phyloP scores from a whole-genome alignment of 805 yeast genomes.

The Nakazawaea populi region DNA sequence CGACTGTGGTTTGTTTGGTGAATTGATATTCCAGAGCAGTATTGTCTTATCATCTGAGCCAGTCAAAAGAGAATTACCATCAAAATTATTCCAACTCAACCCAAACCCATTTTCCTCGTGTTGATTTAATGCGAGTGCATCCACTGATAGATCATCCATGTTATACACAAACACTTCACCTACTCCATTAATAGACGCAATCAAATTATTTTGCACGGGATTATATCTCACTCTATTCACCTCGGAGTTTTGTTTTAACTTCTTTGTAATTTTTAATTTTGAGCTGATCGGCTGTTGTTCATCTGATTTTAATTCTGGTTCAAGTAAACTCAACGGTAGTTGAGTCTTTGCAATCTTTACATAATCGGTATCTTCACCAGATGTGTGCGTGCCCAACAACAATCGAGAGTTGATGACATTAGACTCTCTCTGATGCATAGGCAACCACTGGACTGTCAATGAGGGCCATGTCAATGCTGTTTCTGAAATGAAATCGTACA shows the following conservation, averaged over 20 bases:
- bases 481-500: constrained; percentile 81
- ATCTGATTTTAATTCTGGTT: constrained; percentile 18
- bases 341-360: constrained; percentile 60
- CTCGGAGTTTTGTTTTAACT: constrained; percentile 57
- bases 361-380: constrained; percentile 61
- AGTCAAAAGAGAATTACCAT: constrained; percentile 46
- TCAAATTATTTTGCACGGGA: constrained; percentile 50
- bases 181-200: constrained; percentile 63
- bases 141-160: constrained; percentile 19
- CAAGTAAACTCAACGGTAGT: constrained; percentile 38
- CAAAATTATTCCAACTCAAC: constrained; percentile 53
- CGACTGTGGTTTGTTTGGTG: constrained; percentile 18
- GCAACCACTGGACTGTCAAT: constrained; percentile 73
- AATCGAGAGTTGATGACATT: constrained; percentile 41
- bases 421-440: constrained; percentile 26
- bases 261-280: constrained; percentile 54
- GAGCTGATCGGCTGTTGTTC: constrained; percentile 34
- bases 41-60: constrained; percentile 63
- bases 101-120: constrained; percentile 74
- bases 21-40: constrained; percentile 51
- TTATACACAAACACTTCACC: constrained; percentile 59
- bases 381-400: constrained; percentile 68
- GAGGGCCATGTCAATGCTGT: constrained; percentile 83
- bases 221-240: constrained; percentile 67
- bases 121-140: constrained; percentile 32